Evolutionary conservation across 345 rosid species (phyloP), one percentile per base, ranked within the genome.

Genomic region (Corchorus olitorius): DNA sequence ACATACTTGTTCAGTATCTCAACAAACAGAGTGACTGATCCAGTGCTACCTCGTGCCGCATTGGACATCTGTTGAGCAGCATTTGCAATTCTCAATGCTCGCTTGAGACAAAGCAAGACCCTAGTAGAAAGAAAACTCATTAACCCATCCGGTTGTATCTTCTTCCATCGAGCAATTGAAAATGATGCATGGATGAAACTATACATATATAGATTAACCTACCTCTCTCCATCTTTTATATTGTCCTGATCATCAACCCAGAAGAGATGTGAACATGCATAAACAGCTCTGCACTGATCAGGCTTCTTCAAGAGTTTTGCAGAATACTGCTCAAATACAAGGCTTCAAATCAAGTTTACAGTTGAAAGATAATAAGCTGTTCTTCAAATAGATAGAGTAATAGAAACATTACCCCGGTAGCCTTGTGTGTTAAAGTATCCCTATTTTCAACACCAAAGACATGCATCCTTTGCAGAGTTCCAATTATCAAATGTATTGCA

Each of bases 271-370:
- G 98, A 89, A 76, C 98, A 96, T 13, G 90, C 94, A 75, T 91
- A 96, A 74, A 94, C 97, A 77, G 99, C 99, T 90, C 97, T 90
- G 76, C 99, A 93, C 76, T 94, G 99, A 83, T 96, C 99, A 75
- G 97, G 93, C 92, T 94, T 96, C 97, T 92, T 96, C 77, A 92
- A 87, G 68, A 96, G 98, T 85, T 92, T 96, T 17, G 98, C 98
- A 65, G 98, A 92, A 80, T 96, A 96, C 99, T 96, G 94, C 85
- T 81, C 80, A 83, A 77, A 77, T 41, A 65, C 16, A 52, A 63
- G 34, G 34, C 41, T 48, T 74, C 41, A 66, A 13, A 53, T 84
- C 74, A 88, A 78, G 56, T 15, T 56, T 75, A 46, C 54, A 65
- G 73, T 35, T 73, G 64, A 56, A 58, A 65, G 34, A 79, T 39